Evolutionary conservation across 148 eudicot genomes (phyloP).

Genomic region (Vaccinium vitisidaea): DNA sequence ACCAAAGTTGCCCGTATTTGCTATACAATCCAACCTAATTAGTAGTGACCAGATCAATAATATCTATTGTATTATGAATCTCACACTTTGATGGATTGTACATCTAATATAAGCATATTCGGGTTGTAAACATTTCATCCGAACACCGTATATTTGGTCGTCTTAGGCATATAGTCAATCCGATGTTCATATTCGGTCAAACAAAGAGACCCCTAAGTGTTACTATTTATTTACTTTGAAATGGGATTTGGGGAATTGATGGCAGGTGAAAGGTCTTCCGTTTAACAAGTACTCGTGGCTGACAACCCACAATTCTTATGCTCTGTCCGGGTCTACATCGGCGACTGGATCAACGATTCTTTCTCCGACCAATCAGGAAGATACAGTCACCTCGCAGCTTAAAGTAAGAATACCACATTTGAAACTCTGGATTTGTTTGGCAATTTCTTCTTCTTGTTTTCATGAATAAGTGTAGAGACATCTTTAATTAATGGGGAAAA

Average conservation of each 20-base stretch:
- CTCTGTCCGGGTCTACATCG: conserved; percentile 54
- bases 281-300: conserved; percentile 84
- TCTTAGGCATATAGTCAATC: neutral
- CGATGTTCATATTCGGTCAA: neutral
- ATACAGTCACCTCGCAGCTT: conserved; percentile 70
- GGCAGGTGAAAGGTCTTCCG: conserved; percentile 69
- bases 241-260: neutral
- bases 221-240: neutral
- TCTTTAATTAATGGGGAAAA: no score
- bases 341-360: conserved; percentile 50
- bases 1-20: neutral
- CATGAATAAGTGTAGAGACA: neutral
- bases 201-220: neutral
- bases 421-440: neutral
- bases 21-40: neutral
- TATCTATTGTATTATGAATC: neutral
- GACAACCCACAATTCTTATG: conserved; percentile 84
- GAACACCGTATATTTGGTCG: neutral
- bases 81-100: neutral
- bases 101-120: neutral
- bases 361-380: conserved; percentile 83
- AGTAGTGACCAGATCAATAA: neutral
- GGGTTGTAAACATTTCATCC: neutral
- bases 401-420: conserved; percentile 24
- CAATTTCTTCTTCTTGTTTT: neutral